Conservation (phyloP, 805 yeast genomes). For the Zygosaccharomyces bisporus region DNA sequence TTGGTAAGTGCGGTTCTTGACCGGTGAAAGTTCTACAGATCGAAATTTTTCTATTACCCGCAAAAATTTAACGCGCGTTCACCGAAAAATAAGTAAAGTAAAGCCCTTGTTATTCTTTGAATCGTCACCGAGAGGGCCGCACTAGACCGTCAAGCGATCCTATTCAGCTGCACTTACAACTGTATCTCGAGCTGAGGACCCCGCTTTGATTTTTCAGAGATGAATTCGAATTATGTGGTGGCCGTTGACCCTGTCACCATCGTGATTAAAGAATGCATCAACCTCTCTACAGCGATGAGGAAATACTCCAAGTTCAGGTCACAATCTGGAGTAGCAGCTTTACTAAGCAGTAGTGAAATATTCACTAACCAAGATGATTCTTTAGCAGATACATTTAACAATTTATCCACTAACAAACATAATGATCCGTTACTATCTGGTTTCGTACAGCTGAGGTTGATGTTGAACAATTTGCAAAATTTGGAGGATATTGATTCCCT, state of each 20-base stretch:
- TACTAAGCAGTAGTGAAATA: slow-evolving; percentile 61
- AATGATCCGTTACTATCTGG: slow-evolving; percentile 66
- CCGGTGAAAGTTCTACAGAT: not conserved
- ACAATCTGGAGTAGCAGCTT: slow-evolving; percentile 73
- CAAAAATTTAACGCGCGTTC: not conserved
- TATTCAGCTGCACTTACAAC: not conserved
- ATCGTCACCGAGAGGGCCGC: not conserved
- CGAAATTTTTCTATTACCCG: slow-evolving; percentile 5
- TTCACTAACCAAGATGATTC: slow-evolving; percentile 45
- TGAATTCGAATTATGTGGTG: slow-evolving; percentile 10
- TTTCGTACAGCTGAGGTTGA: slow-evolving; percentile 72
- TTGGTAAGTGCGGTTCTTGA: not conserved
- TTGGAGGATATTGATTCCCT: slow-evolving; percentile 61
- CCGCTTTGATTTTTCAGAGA: not conserved
- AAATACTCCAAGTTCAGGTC: slow-evolving; percentile 69
- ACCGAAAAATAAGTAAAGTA: slow-evolving; percentile 1
- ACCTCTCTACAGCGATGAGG: slow-evolving; percentile 84
- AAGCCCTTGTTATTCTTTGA: not conserved
- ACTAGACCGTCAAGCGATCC: not conserved
- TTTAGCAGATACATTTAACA: slow-evolving; percentile 36
- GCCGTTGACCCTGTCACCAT: slow-evolving; percentile 76
- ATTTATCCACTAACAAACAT: slow-evolving; percentile 28
- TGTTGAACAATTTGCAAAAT: slow-evolving; percentile 52
- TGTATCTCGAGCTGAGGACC: not conserved
- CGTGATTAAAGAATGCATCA: slow-evolving; percentile 83